Evolutionary conservation across 495 filamentous ascomycete genomes (phyloP), one percentile per base, ranked within the genome.

Genomic region (Chaetomium tenue): DNA sequence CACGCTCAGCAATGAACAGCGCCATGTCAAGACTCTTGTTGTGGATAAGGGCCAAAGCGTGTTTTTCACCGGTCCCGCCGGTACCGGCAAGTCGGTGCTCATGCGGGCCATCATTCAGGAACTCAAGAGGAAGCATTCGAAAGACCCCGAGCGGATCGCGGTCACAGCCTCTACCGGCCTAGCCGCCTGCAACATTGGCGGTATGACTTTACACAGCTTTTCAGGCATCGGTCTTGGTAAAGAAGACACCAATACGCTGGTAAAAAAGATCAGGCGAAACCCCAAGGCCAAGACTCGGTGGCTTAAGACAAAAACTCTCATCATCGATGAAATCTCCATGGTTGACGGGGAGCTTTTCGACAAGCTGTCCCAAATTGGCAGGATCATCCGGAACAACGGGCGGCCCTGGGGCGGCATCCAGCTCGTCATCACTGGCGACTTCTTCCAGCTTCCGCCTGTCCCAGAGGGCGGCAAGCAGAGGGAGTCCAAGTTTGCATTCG

Each of bases 301-400:
- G 94, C 76, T 96, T 65, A 86, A 86, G 25, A 96, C 92, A 0
- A 93, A 90, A 67, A 84, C 91, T 20, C 83, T 98, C 37, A 81
- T 98, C 58, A 84, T 98, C 68, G 94, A 98, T 75, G 94, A 98
- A 76, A 88, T 98, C 37, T 98, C 94, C 13, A 98, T 98, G 94
- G 92, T 98, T 12, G 95, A 98, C 71, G 95, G 90, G 1, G 93
- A 98, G 59, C 81, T 98, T 0, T 98, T 98, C 65, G 94, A 98
- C 75, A 98, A 98, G 76, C 83, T 98, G 13, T 92, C 97, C 63
- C 84, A 88, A 58, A 88, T 98, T 69, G 93, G 91, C n/a, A 81
- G 93, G 51, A 82, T 78, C 2, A 78, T 87, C 59, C 84, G 91
- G 52, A 96, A 92, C 69, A 97, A 96, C 72, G 94, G 91, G 12